Evolutionary conservation across 345 rosid genomes (phyloP), one percentile per base, ranked within the genome.

Genomic region (Chamaenerion angustifolium): DNA sequence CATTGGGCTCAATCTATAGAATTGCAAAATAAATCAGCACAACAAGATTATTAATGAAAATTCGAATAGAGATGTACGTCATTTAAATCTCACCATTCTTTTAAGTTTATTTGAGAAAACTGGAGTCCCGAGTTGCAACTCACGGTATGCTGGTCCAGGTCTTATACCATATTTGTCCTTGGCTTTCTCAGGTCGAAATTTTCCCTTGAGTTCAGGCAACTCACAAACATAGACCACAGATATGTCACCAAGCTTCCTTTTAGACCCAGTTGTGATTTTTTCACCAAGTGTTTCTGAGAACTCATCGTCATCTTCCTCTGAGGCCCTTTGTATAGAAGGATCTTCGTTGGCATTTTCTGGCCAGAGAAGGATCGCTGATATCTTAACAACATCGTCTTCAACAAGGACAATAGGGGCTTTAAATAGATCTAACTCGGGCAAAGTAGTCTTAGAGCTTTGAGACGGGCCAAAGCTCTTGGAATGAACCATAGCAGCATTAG

Each of bases 401-500:
- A 90, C 64, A 62, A 90, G 82, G 64, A 76, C 74, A 56, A 78
- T 63, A 49, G 81, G 80, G 6, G 76, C 79, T 31, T 55, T 43
- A 48, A 58, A 55, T 56, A 58, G 72, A 54, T 47, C 69, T 45
- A 65, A 67, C 56, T 68, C 72, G 52, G 66, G 54, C 16, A 61
- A 46, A 35, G 56, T 57, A 45, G 75, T 68, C 67, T 70, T 73
- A 63, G 70, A 71, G 51, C 68, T 41, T 54, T 56, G 44, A 19
- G 73, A 48, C 3, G 76, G 69, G 18, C 96, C 98, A 68, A 86
- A 90, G 64, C 93, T 71, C 45, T 60, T 71, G 6, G 98, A 78
- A 56, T 90, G 87, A 70, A 90, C 93, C 98, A 87, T 90, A 50
- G 98, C 82, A 52, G 96, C 95, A 59, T 82, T 89, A 54, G 96